Percentiles rank a stretch among this genome's conserved stretches.
phyloP scores from a whole-genome alignment of 129 eudicot genomes.

The Oenanthe sinensis region DNA sequence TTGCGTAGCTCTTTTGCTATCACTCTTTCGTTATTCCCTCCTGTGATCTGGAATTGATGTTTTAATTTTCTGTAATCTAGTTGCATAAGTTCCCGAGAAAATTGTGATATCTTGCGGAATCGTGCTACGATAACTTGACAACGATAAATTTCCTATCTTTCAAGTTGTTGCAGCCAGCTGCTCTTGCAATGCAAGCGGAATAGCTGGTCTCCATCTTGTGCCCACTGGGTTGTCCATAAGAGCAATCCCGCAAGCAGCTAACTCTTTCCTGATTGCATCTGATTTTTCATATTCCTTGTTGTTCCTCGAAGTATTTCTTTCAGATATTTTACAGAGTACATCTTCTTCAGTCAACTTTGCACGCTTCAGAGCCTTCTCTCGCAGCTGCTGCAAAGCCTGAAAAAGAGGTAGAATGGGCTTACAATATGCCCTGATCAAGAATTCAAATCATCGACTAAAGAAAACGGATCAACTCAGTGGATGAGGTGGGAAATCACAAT shows the following conservation, averaged over 20 bases:
- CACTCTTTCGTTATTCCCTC: neutral
- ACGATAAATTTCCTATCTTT: neutral
- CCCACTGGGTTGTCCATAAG: slow-evolving; percentile 90
- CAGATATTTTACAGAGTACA: slow-evolving; percentile 48
- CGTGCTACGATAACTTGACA: neutral
- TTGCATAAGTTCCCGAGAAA: neutral
- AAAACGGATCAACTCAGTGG: neutral
- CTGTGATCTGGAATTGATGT: neutral
- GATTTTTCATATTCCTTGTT: slow-evolving; percentile 84
- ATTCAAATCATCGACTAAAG: neutral
- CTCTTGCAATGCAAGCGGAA: slow-evolving; percentile 77
- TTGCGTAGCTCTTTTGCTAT: neutral
- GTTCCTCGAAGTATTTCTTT: slow-evolving; percentile 56
- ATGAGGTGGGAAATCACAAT: neutral
- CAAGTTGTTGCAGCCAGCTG: slow-evolving; percentile 24
- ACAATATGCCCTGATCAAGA: neutral
- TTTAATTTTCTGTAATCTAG: neutral
- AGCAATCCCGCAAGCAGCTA: slow-evolving; percentile 71
- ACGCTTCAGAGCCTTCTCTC: slow-evolving; percentile 74
- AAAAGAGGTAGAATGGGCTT: neutral
- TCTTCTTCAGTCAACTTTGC: slow-evolving; percentile 67
- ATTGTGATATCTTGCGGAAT: neutral
- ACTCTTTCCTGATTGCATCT: slow-evolving; percentile 68
- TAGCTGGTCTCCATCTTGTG: slow-evolving; percentile 85
- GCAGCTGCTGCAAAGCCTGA: slow-evolving; percentile 72